Evolutionary conservation across 495 filamentous ascomycete genomes (phyloP).

Genomic region (Staphylotrichum tortipilum): DNA sequence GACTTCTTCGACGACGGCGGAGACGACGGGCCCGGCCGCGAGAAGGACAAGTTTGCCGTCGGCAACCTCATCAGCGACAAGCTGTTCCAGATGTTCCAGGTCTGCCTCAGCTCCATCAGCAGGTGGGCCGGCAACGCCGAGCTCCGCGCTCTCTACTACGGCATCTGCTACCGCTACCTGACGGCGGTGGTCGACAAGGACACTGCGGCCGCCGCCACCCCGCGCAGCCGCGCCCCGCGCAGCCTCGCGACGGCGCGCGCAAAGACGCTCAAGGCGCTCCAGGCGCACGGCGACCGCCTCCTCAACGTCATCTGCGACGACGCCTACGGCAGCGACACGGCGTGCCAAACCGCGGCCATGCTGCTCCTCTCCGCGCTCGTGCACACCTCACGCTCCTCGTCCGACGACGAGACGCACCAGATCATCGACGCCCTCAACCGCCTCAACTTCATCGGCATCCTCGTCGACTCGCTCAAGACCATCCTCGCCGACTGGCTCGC

Average conservation of each 20-base stretch:
- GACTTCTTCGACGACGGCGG: slow-evolving; percentile 44
- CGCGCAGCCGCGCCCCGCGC: neutral
- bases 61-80: slow-evolving; percentile 76
- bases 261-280: slow-evolving; percentile 67
- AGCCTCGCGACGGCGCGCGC: slow-evolving; percentile 37
- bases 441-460: slow-evolving; percentile 81
- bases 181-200: slow-evolving; percentile 56
- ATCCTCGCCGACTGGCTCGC: slow-evolving; percentile 54
- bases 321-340: slow-evolving; percentile 73
- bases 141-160: slow-evolving; percentile 76
- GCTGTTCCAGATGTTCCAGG: slow-evolving; percentile 81
- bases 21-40: slow-evolving; percentile 28
- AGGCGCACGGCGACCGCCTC: slow-evolving; percentile 63
- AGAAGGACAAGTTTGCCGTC: slow-evolving; percentile 42
- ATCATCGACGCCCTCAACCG: slow-evolving; percentile 71
- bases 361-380: slow-evolving; percentile 65
- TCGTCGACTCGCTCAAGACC: slow-evolving; percentile 72
- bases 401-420: slow-evolving; percentile 40
- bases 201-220: slow-evolving; percentile 8
- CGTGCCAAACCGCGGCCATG: slow-evolving; percentile 73
- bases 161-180: slow-evolving; percentile 78
- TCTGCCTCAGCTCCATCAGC: slow-evolving; percentile 65
- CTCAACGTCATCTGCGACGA: slow-evolving; percentile 89
- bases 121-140: slow-evolving; percentile 58
- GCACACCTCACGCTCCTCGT: slow-evolving; percentile 38